phyloP scores from a whole-genome alignment of 2,329 filamentous ascomycete species.

The Zymoseptoria brevis region DNA sequence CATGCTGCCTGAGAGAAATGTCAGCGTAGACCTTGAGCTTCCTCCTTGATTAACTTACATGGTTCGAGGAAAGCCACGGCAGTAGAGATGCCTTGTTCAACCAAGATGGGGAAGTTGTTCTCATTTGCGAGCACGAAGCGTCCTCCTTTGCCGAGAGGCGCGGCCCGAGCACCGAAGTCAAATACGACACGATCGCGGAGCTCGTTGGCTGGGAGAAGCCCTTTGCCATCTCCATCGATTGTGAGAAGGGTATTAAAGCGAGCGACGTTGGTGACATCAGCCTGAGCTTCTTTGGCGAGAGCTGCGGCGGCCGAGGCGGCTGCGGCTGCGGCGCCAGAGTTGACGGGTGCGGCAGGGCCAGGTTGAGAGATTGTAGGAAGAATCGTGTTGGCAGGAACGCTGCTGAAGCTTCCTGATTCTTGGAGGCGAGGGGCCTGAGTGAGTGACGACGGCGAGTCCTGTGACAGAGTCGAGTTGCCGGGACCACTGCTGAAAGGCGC shows the following conservation, averaged over 20 bases:
- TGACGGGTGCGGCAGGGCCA: constrained; percentile 1
- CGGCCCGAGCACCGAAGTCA: constrained; percentile 9
- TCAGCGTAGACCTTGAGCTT: neutral
- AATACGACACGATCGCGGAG: constrained; percentile 11
- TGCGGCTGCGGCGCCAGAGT: constrained; percentile 7
- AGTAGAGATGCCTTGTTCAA: constrained; percentile 12
- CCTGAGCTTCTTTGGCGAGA: constrained; percentile 7
- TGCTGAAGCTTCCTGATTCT: neutral
- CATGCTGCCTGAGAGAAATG: constrained; percentile 27
- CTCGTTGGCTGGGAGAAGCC: constrained; percentile 3
- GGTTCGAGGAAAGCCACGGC: constrained; percentile 24
- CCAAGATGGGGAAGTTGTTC: constrained; percentile 13
- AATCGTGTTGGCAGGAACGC: neutral
- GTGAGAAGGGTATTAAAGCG: constrained; percentile 12
- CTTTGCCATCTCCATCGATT: constrained; percentile 7
- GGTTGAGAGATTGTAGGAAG: constrained; percentile 8
- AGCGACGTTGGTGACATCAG: constrained; percentile 9
- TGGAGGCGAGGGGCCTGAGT: neutral
- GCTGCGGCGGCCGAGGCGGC: constrained; percentile 3
- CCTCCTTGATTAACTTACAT: constrained; percentile 19
- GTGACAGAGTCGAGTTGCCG: neutral
- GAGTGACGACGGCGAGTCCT: neutral
- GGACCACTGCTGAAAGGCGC: neutral
- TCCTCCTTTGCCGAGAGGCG: constrained; percentile 4
- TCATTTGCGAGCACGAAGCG: constrained; percentile 12